Evolutionary conservation across 208 protist species (phyloP).

Genomic region (Spironucleus salmonicida): DNA sequence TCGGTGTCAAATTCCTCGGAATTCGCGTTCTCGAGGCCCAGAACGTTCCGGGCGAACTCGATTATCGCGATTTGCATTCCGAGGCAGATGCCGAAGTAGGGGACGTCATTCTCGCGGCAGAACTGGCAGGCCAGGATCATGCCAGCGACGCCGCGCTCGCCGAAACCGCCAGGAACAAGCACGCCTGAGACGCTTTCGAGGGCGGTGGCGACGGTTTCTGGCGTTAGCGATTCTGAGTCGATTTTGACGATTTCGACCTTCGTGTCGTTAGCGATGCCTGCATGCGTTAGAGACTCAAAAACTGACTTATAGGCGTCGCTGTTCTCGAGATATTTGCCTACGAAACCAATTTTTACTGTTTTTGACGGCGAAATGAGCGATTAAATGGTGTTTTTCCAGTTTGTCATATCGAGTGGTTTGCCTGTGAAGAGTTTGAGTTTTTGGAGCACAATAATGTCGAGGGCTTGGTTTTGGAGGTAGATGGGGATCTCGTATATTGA

Average conservation of each 20-base stretch:
- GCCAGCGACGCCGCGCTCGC: conserved; percentile 79
- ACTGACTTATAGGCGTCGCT: conserved; percentile 90
- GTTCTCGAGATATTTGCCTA: conserved; percentile 87
- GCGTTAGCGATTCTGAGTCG: conserved; percentile 51
- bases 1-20: conserved; percentile 73
- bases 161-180: conserved; percentile 93
- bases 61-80: conserved; percentile 86
- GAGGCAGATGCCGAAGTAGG: conserved; percentile 90
- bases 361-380: conserved; percentile 32
- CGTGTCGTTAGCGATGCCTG: conserved; percentile 61
- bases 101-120: conserved; percentile 74
- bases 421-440: neutral
- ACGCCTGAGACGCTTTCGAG: conserved; percentile 69
- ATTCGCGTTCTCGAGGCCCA: conserved; percentile 68
- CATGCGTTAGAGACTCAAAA: conserved; percentile 53
- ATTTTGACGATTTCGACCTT: conserved; percentile 78
- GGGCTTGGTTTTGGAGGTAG: neutral
- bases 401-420: neutral
- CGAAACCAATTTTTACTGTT: conserved; percentile 74
- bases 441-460: neutral
- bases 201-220: conserved; percentile 54
- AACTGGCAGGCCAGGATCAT: conserved; percentile 76
- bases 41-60: conserved; percentile 73
- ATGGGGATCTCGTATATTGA: conserved; percentile 21
- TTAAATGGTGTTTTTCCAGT: conserved; percentile 56